Base-by-base conservation (phyloP, 2,329 filamentous ascomycete genomes). In the Grosmannia penicillata region DNA sequence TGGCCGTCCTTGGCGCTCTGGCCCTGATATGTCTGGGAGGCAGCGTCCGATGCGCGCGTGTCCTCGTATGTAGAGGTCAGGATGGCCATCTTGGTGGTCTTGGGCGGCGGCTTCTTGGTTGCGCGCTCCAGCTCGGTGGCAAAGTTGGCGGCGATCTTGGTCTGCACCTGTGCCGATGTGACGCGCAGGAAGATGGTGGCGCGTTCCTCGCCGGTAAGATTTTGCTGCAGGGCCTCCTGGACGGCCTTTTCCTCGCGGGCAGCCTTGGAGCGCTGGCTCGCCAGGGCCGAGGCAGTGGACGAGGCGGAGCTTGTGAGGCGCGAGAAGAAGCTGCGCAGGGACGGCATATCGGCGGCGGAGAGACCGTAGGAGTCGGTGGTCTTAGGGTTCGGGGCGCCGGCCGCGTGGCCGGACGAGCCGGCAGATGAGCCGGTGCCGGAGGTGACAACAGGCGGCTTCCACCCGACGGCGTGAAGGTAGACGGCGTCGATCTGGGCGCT, bases 81-180 rank as follows among this genome's bases (percentile, higher is more conserved):
- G 25, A 96, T 82, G 7, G 89, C 81, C 21, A 98, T 72, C 37
- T 77, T 83, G 0, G 91, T 93, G 10, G 71, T 72, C 54, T 85
- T 94, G 1, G 91, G 91, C 1, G 93, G 91, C 3, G 87, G 84
- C 53, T 98, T 98, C 60, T 96, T 95, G 1, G 93, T 98, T 14
- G 93, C 91, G 44, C 93, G 75, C 60, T 96, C 86, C 10, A 98
- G 71, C 54, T 98, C 93, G 2, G 78, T 70, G 3, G 85, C 77
- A 49, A 96, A 85, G 28, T 68, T 73, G 23, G 71, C 61, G 17
- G 72, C 66, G 1, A 95, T 77, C 33, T 72, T 82, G 1, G 87
- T 93, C 48, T 75, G 72, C 24, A 96, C 77, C 33, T 74, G 72
- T 23, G 89, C 87, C 8, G 86, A 87, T 33, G 82, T 94, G 17